Evolutionary conservation across 2,329 filamentous ascomycete genomes (phyloP), one percentile per base, ranked within the genome.

Genomic region (Phaeosphaeria sp.): DNA sequence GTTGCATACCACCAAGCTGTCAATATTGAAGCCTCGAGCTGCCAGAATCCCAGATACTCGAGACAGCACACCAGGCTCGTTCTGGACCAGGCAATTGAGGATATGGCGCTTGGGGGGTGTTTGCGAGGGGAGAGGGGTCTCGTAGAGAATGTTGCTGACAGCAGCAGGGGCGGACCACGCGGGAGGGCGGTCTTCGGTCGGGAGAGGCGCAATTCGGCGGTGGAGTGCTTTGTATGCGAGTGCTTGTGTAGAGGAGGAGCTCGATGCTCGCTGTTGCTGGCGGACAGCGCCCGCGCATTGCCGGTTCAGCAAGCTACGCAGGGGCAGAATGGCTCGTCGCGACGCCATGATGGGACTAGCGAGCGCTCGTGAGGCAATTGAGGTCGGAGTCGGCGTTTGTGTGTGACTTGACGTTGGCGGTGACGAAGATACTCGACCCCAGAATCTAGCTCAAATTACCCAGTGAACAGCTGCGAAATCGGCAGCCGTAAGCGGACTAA

Each of bases 121-220:
- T 70, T 85, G 85, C 15, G 92, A 93, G 7, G 93, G 91, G 18
- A 91, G 85, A 6, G 95, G 95, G 2, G 93, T 98, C 85, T 99
- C 95, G 84, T 99, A 99, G 79, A 99, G 91, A 76, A 99, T 99
- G 78, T 94, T 97, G 76, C 92, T 96, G 66, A 99, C 95, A 66
- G 95, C 95, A 18, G 95, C 92, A 69, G 95, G 93, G 39, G 93
- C 93, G 57, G 87, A 87, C 74, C 94, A 96, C 84, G 92, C 92
- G 11, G 92, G 84, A 36, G 91, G 89, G 25, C 90, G 85, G 55
- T 91, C 84, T 67, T 91, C 87, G 65, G 87, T 89, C 54, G 92
- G 91, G 53, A 97, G 91, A 61, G 93, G 91, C 20, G 91, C 90
- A 60, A 94, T 91, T 65, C 94, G 92, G 72, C 93, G 91, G 76